These are phyloP conservation scores for Isabelozyma pseudorhagii DNA, from an alignment of 805 yeast species.

Conservation along the genomic window DNA sequence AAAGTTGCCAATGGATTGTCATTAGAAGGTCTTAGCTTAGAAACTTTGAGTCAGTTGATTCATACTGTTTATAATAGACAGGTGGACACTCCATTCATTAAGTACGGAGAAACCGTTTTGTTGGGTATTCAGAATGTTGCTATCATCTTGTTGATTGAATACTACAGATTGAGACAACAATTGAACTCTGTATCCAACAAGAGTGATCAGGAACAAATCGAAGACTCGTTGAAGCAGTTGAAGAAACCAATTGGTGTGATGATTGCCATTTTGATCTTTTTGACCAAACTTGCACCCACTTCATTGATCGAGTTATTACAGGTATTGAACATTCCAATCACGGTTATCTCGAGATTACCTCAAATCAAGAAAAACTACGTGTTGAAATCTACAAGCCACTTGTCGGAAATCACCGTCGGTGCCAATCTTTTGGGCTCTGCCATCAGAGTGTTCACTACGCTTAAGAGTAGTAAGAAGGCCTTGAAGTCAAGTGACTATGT, in stretches of 20 bases:
- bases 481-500: constrained; percentile 21
- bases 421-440: constrained; percentile 40
- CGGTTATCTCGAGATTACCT: constrained; percentile 36
- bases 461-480: constrained; percentile 27
- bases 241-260: constrained; percentile 24
- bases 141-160: constrained; percentile 33
- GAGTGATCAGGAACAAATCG: constrained; percentile 15
- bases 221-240: constrained; percentile 14
- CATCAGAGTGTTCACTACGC: constrained; percentile 38
- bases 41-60: constrained; percentile 32
- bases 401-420: constrained; percentile 34
- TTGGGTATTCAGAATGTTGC: constrained; percentile 37
- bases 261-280: constrained; percentile 22
- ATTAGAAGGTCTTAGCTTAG: constrained; percentile 32
- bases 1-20: constrained; percentile 37
- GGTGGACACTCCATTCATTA: constrained; percentile 29
- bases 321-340: constrained; percentile 35
- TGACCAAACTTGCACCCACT: constrained; percentile 30
- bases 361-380: constrained; percentile 34
- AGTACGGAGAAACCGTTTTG: constrained; percentile 39
- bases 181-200: constrained; percentile 7
- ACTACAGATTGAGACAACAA: constrained; percentile 24
- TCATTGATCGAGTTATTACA: constrained; percentile 26
- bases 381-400: constrained; percentile 34
- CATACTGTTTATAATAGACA: constrained; percentile 39